Evolutionary conservation across 129 eudicot species (phyloP), one percentile per base, ranked within the genome.

Genomic region (Centrapalus pauciflorus): DNA sequence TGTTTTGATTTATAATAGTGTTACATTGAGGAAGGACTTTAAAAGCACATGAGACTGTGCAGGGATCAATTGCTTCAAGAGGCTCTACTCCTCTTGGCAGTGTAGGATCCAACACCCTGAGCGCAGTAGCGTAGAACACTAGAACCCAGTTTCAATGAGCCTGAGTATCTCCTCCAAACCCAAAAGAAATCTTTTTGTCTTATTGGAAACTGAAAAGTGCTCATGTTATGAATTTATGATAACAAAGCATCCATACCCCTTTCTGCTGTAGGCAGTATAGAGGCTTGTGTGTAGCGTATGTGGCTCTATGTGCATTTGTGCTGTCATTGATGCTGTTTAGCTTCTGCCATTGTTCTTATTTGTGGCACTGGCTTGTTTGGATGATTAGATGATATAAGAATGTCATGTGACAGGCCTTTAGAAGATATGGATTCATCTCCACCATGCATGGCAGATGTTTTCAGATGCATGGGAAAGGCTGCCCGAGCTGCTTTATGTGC

Each of bases 391-490:
- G 23, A 41, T 66, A 49, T 70, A 62, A 65, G 66, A 61, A 50
- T 56, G 56, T 76, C 63, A 77, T 74, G 56, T 74, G 64, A 48
- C 80, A 93, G 98, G 84, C 85, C 96, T 67, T 73, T 89, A 69
- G 96, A 89, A 79, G 95, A 93, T 78, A 63, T 60, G 58, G 96
- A 93, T 75, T 84, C 89, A 45, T 83, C 89, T 55, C 96, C 96
- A 56, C 98, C 98, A 70, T 93, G 96, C 80, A 83, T 93, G 98
- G 73, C 95, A 67, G 96, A 93, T 55, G 83, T 78, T 59, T 93
- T 83, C 66, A 84, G 85, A 82, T 93, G 98, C 85, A 84, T 93
- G 95, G 98, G 98, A 51, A 88, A 81, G 85, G 90, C 87, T 13
- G 96, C 98, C 78, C 96, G 96, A 37, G 90, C 84, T 79, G 87